Percentiles rank a stretch among this genome's conserved stretches.
Conservation (phyloP, 2,329 filamentous ascomycete species). For the Penicillium sp. region DNA sequence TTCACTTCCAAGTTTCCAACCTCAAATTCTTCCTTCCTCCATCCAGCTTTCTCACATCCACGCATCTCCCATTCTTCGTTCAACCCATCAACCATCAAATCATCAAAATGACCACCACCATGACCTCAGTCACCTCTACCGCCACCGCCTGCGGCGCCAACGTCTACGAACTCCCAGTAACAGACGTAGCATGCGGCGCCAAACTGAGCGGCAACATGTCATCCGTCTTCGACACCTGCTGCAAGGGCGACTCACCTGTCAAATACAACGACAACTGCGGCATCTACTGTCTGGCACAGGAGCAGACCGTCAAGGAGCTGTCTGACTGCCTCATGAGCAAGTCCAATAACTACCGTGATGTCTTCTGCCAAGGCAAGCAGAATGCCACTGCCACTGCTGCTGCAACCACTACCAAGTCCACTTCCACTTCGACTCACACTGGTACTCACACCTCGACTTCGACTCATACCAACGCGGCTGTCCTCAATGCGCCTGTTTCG, state of each 20-base stretch:
- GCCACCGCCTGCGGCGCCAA: slow-evolving; percentile 22
- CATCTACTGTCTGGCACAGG: slow-evolving; percentile 49
- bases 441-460: slow-evolving; percentile 9
- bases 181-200: slow-evolving; percentile 47
- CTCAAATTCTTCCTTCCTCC: neutral
- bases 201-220: slow-evolving; percentile 40
- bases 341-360: slow-evolving; percentile 35
- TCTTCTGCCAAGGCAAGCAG: slow-evolving; percentile 43
- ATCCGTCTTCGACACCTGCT: slow-evolving; percentile 46
- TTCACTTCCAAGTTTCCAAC: neutral
- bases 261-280: slow-evolving; percentile 49
- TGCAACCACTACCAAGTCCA: slow-evolving; percentile 14
- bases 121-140: slow-evolving; percentile 19
- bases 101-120: slow-evolving; percentile 22
- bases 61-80: neutral
- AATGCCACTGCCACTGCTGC: slow-evolving; percentile 40
- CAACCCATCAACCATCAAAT: neutral
- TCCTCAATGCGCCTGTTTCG: slow-evolving; percentile 17
- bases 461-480: slow-evolving; percentile 17
- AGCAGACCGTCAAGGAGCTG: slow-evolving; percentile 36
- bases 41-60: neutral
- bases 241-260: slow-evolving; percentile 42
- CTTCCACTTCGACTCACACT: slow-evolving; percentile 4
- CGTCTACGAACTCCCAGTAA: slow-evolving; percentile 44
- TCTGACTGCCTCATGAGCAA: slow-evolving; percentile 40